Conservation (phyloP, 352 stramenopile genomes). For the Pilasporangium apinafurcum region DNA sequence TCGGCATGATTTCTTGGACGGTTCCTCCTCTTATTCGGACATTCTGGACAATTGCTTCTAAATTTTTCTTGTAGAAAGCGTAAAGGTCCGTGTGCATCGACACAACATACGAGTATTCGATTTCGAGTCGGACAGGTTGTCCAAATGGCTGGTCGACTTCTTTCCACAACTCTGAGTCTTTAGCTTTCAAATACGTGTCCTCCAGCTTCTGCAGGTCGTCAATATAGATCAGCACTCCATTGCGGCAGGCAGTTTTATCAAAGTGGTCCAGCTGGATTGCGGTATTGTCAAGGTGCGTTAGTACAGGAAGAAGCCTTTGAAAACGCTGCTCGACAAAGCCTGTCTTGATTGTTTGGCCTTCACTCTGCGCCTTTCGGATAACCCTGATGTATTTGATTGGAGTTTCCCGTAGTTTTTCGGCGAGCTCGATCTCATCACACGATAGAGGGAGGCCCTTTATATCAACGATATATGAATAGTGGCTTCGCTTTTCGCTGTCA, state of each 20-base stretch:
- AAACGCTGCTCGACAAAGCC: constrained; percentile 5
- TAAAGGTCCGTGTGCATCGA: constrained; percentile 8
- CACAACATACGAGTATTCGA: constrained; percentile 15
- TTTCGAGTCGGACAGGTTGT: constrained; percentile 14
- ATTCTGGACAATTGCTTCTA: not conserved
- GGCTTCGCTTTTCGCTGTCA: too few relatives aligned
- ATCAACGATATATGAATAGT: not conserved
- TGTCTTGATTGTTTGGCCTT: too few relatives aligned
- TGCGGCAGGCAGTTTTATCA: constrained; percentile 7
- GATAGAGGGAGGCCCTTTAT: not conserved
- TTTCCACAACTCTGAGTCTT: constrained; percentile 5
- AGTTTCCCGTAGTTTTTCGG: not conserved
- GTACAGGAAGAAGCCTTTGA: constrained; percentile 8
- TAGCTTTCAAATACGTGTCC: constrained; percentile 5
- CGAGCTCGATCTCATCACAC: not conserved
- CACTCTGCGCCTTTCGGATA: too few relatives aligned
- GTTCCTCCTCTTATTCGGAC: not conserved
- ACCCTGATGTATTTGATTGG: too few relatives aligned
- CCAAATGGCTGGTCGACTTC: constrained; percentile 13
- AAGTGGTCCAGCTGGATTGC: constrained; percentile 15
- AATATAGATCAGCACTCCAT: constrained; percentile 11
- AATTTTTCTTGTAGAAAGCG: constrained; percentile 7
- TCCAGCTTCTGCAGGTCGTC: constrained; percentile 3
- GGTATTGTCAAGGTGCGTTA: constrained; percentile 10
- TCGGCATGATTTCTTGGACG: constrained; percentile 7